phyloP scores from a whole-genome alignment of 2,329 filamentous ascomycete species.

The Sphaerostilbella broomeana region DNA sequence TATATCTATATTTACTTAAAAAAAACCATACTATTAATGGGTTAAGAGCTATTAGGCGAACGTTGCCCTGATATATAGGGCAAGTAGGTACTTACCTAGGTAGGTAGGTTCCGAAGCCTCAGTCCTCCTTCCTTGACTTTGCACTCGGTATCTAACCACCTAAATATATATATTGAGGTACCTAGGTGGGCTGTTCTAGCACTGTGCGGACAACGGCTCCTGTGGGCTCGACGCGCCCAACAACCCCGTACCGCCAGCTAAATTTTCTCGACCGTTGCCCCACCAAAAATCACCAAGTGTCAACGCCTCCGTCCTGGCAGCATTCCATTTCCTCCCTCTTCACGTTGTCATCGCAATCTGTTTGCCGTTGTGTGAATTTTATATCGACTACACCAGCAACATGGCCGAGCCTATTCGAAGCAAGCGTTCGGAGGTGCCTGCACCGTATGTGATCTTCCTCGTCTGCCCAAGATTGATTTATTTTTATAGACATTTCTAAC shows the following conservation, averaged over 20 bases:
- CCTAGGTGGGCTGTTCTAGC: too few relatives aligned
- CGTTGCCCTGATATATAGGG: too few relatives aligned
- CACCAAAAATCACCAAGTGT: constrained; percentile 35
- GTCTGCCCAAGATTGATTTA: neutral
- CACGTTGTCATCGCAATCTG: constrained; percentile 17
- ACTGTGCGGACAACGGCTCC: too few relatives aligned
- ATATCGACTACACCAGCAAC: constrained; percentile 28
- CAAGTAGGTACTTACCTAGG: too few relatives aligned
- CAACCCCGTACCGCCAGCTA: constrained; percentile 27
- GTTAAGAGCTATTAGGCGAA: too few relatives aligned
- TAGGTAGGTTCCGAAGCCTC: too few relatives aligned
- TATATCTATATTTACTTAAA: too few relatives aligned
- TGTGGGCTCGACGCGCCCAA: constrained; percentile 23
- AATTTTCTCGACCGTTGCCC: constrained; percentile 32
- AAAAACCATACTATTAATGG: too few relatives aligned
- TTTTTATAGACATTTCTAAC: constrained; percentile 26
- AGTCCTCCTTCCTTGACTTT: too few relatives aligned
- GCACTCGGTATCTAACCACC: too few relatives aligned
- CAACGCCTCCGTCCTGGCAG: constrained; percentile 28
- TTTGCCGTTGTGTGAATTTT: constrained; percentile 21
- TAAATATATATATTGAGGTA: too few relatives aligned
- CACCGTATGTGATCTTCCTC: constrained; percentile 45
- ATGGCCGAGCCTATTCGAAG: constrained; percentile 61
- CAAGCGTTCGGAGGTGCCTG: constrained; percentile 52
- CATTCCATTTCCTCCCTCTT: constrained; percentile 27